Percentiles rank a stretch among this genome's conserved stretches.
Conservation (phyloP, 2,329 filamentous ascomycete species). For the Pseudocercospora cruenta region DNA sequence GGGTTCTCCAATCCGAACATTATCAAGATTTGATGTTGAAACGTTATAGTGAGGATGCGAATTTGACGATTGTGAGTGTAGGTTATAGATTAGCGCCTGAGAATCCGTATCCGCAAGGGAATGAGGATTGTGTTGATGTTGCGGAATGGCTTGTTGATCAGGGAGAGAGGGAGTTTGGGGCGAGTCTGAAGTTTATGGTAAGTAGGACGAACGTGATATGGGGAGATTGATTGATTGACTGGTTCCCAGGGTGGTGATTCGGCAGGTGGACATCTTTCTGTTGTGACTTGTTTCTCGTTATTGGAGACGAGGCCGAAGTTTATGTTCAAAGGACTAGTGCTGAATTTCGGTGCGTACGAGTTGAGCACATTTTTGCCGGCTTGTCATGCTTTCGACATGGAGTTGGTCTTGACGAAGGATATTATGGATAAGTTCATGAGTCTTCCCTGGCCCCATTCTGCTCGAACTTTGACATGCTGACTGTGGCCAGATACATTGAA, state of each 20-base stretch:
- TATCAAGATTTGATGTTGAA: constrained; percentile 54
- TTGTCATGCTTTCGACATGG: constrained; percentile 44
- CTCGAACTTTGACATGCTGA: not conserved
- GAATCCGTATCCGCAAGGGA: constrained; percentile 58
- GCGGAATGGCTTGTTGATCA: constrained; percentile 58
- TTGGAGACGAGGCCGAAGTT: constrained; percentile 45
- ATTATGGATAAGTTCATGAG: constrained; percentile 46
- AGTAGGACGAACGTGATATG: not conserved
- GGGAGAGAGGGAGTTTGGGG: constrained; percentile 48
- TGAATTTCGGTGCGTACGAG: constrained; percentile 59
- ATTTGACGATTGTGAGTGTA: constrained; percentile 57
- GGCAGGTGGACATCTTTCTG: constrained; percentile 56
- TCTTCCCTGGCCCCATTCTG: not conserved
- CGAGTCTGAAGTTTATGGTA: constrained; percentile 34
- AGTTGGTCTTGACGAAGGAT: constrained; percentile 51
- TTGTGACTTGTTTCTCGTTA: constrained; percentile 53
- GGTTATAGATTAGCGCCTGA: constrained; percentile 66
- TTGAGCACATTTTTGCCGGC: constrained; percentile 50
- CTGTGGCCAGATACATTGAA: constrained; percentile 45
- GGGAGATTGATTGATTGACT: no score
- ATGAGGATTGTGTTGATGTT: constrained; percentile 62
- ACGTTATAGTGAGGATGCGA: constrained; percentile 53
- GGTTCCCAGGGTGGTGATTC: constrained; percentile 54
- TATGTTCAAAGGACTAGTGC: constrained; percentile 53
- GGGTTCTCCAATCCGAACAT: constrained; percentile 48